Percentiles rank a stretch among this genome's conserved stretches.
These are phyloP conservation scores for Skeletonema menzelii DNA, from an alignment of 108 stramenopile species.

Conservation along the genomic window DNA sequence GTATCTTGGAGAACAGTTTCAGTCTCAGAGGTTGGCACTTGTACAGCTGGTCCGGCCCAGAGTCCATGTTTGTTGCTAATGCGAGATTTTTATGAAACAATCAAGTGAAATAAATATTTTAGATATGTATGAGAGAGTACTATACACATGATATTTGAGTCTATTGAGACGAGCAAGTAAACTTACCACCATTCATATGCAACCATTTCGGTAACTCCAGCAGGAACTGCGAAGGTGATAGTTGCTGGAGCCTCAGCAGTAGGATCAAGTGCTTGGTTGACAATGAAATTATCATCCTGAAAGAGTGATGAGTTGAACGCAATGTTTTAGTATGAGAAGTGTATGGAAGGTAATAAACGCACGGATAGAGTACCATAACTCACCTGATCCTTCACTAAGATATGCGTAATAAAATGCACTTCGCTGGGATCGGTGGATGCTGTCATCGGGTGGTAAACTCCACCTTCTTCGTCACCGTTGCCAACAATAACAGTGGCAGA, in stretches of 20 bases:
- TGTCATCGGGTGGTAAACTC: conserved; percentile 20
- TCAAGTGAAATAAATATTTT: no score
- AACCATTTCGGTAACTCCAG: conserved; percentile 22
- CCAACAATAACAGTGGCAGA: conserved; percentile 8
- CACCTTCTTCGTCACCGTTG: conserved; percentile 17
- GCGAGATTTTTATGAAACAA: no score
- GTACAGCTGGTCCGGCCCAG: conserved; percentile 18
- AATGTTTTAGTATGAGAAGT: no score
- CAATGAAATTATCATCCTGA: conserved; percentile 21
- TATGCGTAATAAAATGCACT: conserved; percentile 28
- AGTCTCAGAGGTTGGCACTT: neutral
- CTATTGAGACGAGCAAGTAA: neutral
- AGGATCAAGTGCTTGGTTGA: conserved; percentile 7
- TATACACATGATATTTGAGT: no score
- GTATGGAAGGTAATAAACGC: no score
- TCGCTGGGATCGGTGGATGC: conserved; percentile 16
- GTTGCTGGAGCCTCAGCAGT: neutral
- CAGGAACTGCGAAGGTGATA: conserved; percentile 3
- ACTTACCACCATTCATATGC: conserved; percentile 14
- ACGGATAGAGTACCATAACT: neutral
- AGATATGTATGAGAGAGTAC: no score
- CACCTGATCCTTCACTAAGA: conserved; percentile 25
- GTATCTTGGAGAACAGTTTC: neutral
- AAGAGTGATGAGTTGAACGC: no score
- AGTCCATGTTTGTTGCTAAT: conserved; percentile 21